Percentiles rank a stretch among this genome's conserved stretches.
These are phyloP conservation scores for Circinella minor DNA, from an alignment of 371 early-diverging fungal genomes.

Conservation along the genomic window DNA sequence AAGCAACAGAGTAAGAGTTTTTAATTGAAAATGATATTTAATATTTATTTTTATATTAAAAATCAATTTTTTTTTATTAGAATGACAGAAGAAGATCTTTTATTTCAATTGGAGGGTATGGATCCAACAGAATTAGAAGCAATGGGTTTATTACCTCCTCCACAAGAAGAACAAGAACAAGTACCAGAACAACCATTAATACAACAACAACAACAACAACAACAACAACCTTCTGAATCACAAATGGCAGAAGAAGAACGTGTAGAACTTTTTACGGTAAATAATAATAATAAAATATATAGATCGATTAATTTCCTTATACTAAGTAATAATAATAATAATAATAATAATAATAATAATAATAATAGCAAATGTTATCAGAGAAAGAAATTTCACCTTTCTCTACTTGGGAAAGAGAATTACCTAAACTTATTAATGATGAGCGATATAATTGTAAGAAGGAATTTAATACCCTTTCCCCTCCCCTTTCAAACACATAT, in stretches of 20 bases:
- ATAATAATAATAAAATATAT: not conserved
- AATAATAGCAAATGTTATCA: slow-evolving; percentile 59
- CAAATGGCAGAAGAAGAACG: slow-evolving; percentile 38
- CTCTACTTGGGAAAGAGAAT: slow-evolving; percentile 73
- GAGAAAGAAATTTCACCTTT: slow-evolving; percentile 77
- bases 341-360: not conserved
- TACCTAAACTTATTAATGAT: slow-evolving; percentile 63
- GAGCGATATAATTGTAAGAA: slow-evolving; percentile 57
- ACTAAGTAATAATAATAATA: not conserved
- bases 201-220: slow-evolving; percentile 7
- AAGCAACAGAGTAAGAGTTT: slow-evolving; percentile 29
- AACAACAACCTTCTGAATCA: not conserved
- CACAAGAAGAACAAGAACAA: not conserved
- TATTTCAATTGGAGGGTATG: slow-evolving; percentile 69
- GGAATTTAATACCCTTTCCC: too few relatives aligned
- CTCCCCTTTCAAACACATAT: not conserved
- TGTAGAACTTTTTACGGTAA: slow-evolving; percentile 42
- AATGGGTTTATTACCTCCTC: slow-evolving; percentile 6
- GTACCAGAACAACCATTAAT: slow-evolving; percentile 12
- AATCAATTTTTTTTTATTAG: slow-evolving; percentile 32
- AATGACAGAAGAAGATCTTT: slow-evolving; percentile 74
- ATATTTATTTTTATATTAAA: not conserved
- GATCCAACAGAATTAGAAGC: slow-evolving; percentile 45
- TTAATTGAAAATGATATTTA: not conserved
- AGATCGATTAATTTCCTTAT: too few relatives aligned